Evolutionary conservation across 495 filamentous ascomycete genomes (phyloP).

Genomic region (Trichoderma asperelloides): DNA sequence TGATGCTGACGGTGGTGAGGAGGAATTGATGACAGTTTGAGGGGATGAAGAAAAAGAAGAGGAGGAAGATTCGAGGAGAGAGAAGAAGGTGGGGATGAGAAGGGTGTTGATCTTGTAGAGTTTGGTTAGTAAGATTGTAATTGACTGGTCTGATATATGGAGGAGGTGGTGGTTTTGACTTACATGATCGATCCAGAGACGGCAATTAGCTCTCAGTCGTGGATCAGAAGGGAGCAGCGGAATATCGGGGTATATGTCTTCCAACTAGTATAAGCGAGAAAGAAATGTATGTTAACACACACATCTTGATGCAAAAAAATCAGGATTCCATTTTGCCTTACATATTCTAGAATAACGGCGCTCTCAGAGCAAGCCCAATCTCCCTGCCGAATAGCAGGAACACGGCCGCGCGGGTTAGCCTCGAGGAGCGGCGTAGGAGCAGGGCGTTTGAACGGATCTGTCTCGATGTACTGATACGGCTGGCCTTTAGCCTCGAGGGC

Average conservation of each 20-base stretch:
- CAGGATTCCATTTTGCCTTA: too few species aligned
- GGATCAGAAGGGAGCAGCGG: constrained; percentile 61
- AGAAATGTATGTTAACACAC: neutral
- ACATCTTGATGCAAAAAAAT: too few species aligned
- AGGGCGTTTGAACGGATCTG: constrained; percentile 71
- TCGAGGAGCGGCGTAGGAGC: constrained; percentile 66
- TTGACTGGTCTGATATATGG: constrained; percentile 10
- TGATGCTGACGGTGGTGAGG: neutral
- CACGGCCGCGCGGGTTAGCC: constrained; percentile 80
- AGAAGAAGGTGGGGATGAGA: constrained; percentile 76
- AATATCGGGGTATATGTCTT: constrained; percentile 58
- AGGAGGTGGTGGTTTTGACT: constrained; percentile 16
- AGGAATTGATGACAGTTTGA: neutral
- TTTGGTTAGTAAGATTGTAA: neutral
- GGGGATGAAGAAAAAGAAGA: neutral
- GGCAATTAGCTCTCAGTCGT: constrained; percentile 64
- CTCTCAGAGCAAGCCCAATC: constrained; percentile 87
- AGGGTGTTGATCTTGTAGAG: constrained; percentile 62
- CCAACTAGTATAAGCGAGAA: constrained; percentile 43
- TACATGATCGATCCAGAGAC: constrained; percentile 85
- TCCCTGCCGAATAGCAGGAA: constrained; percentile 74
- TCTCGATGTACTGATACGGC: constrained; percentile 85
- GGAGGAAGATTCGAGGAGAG: constrained; percentile 46
- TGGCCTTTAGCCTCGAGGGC: constrained; percentile 80
- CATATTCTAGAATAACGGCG: constrained; percentile 83